Base-by-base conservation (phyloP, 805 yeast genomes). In the Myxozyma kluyveri region DNA sequence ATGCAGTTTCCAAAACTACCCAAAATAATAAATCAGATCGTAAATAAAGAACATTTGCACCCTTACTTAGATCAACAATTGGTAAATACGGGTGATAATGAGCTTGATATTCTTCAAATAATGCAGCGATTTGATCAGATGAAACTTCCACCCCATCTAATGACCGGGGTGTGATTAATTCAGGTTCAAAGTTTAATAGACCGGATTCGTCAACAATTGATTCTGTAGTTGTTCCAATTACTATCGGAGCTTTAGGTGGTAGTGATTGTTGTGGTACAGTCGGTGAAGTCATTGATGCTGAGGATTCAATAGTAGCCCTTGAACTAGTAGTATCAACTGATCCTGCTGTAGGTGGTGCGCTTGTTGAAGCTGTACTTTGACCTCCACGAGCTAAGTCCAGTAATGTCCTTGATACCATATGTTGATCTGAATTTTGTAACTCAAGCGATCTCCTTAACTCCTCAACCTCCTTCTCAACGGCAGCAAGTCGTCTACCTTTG, bases 11-110 rank as follows among this genome's bases (percentile, higher is more conserved):
- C 81, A 90, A 83, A 14, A 91, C 83, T 0, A 91, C 90, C 99
- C 99, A 91, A 64, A 91, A 91, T 18, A 91, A 72, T 2, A 91
- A 84, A 0, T 97, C 96, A 52, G 96, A 88, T 17, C 86, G 73
- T 52, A 80, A 69, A 66, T 86, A 87, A 6, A 90, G 77, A 42
- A 81, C 72, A 61, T 89, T 97, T 0, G 96, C 93, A 7, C 96
- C 96, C 55, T 78, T 79, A 4, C 73, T 58, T 1, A 91, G 77
- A 65, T 91, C 96, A 2, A 91, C 93, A 1, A 91, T 86, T 0
- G 98, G 98, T 43, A 93, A 66, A 45, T 86, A 82, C 1, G 88
- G 86, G 67, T 91, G 97, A 64, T 93, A 91, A 54, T 80, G 74
- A n/a, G 73, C 70, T 2, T 82, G 84, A 65, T 82, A 91, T 65